Conservation (phyloP, 2,329 filamentous ascomycete species). For the Penicillium oxalicum region DNA sequence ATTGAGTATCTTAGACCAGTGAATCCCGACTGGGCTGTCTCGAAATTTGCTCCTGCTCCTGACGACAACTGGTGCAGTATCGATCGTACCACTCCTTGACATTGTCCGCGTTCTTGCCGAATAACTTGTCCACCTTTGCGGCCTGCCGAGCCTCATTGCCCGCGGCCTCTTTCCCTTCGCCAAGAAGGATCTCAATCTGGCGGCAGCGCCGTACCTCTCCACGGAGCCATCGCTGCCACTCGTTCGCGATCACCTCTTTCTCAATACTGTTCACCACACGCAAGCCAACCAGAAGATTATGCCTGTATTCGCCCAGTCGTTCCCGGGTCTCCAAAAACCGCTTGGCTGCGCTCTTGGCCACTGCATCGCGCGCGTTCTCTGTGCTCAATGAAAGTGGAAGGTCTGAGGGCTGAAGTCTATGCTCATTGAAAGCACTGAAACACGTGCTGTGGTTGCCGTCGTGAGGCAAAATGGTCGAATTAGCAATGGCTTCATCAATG, state of each 20-base stretch:
- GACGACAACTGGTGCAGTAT: conserved; percentile 58
- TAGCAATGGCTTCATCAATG: conserved; percentile 59
- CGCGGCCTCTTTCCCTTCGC: conserved; percentile 17
- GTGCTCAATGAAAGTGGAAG: conserved; percentile 25
- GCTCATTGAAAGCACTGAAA: conserved; percentile 42
- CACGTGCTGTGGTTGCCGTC: conserved; percentile 32
- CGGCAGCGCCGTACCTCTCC: conserved; percentile 74
- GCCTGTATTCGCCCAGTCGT: conserved; percentile 73
- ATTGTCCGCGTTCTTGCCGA: conserved; percentile 37
- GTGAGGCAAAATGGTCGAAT: conserved; percentile 25
- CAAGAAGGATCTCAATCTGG: conserved; percentile 49
- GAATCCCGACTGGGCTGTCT: conserved; percentile 4
- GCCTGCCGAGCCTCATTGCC: conserved; percentile 22
- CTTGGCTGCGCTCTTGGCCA: conserved; percentile 37
- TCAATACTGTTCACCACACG: conserved; percentile 86
- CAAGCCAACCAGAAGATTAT: conserved; percentile 86
- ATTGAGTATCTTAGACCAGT: conserved; percentile 17
- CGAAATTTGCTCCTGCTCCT: conserved; percentile 35
- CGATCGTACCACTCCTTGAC: conserved; percentile 53
- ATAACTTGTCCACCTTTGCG: conserved; percentile 24
- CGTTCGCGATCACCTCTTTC: conserved; percentile 73
- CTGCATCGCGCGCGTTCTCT: conserved; percentile 24
- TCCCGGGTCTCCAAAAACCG: conserved; percentile 75
- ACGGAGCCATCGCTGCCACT: conserved; percentile 89
- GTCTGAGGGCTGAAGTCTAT: conserved; percentile 32